Evolutionary conservation across 1,284 basidiomycete species (phyloP).

Genomic region (Ceratobasidium theobromae): DNA sequence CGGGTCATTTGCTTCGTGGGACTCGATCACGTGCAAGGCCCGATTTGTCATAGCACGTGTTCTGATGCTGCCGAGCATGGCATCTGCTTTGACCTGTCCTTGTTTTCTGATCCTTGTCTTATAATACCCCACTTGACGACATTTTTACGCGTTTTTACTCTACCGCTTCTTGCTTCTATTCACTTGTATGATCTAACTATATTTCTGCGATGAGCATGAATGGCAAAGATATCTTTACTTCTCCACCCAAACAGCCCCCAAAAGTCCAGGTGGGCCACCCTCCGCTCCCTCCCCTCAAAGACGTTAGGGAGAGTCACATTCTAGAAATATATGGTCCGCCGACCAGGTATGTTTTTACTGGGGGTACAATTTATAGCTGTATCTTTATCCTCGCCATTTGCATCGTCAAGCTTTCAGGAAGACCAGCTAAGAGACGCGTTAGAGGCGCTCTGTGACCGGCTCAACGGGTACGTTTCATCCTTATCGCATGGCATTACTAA

Average conservation of each 20-base stretch:
- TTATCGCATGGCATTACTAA: neutral
- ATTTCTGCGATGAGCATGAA: constrained; percentile 23
- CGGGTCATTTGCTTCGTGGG: neutral
- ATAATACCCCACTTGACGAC: constrained; percentile 24
- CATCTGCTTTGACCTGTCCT: neutral
- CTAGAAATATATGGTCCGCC: constrained; percentile 20
- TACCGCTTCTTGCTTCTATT: neutral
- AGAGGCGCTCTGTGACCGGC: constrained; percentile 25
- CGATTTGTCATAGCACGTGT: constrained; percentile 24
- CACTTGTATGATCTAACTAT: constrained; percentile 30
- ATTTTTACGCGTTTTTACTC: constrained; percentile 24
- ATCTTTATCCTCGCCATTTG: constrained; percentile 22
- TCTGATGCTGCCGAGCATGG: constrained; percentile 11
- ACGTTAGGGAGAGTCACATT: constrained; percentile 13
- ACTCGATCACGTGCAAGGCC: neutral
- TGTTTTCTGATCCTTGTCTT: constrained; percentile 14
- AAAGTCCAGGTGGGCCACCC: constrained; percentile 30
- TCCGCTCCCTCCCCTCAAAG: constrained; percentile 27
- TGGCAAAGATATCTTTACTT: constrained; percentile 23
- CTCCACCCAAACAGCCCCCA: constrained; percentile 25
- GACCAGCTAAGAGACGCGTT: constrained; percentile 31
- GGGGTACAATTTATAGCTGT: neutral
- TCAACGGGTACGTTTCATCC: constrained; percentile 5
- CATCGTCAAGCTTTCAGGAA: constrained; percentile 28
- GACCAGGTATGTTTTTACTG: constrained; percentile 18